Evolutionary conservation across 768 basidiomycete genomes (phyloP), one percentile per base, ranked within the genome.

Genomic region (Daedaleopsis nitida): DNA sequence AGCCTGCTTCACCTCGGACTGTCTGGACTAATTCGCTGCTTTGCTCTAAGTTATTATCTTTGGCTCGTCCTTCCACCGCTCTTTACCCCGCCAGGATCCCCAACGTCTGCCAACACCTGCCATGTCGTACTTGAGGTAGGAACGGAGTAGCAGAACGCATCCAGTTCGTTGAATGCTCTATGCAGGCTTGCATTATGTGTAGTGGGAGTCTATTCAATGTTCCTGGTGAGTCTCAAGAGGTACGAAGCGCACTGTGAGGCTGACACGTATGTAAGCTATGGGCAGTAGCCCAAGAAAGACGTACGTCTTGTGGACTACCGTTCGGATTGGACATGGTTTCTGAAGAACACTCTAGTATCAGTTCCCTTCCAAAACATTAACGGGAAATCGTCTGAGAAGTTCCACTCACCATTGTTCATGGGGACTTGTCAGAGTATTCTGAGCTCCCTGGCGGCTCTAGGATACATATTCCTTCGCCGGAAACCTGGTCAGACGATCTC

Each of bases 211-310:
- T 98, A 98, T 71, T 84, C 89, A 23, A 94, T 94, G 83, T 98
- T 97, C 73, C 79, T 98, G 66, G 91, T 91, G 68, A 74, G 88
- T 72, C 12, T n/a, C 52, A 10, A 21, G 1, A 19, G 13, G 16
- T 19, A 1, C 6, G 52, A 48, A 14, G 6, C 37, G 13, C 14
- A 34, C 5, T 48, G 50, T 48, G 50, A 35, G 21, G 27, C 59
- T 68, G 37, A 62, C 39, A 64, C 5, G 19, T 49, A 10, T n/a
- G 9, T 65, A 17, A 94, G 92, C 73, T 94, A 52, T 93, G 94
- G 94, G 94, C 92, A 12, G 85, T 96, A 47, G 92, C 94, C 10
- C 97, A 99, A 78, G 97, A 98, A 78, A 82, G 96, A 75, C 73
- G 96, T 97, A 74, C 68, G 85, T 75, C 21, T 54, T 21, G 11